Conservation (phyloP, 2,329 filamentous ascomycete genomes). For the Penicillium sp. region DNA sequence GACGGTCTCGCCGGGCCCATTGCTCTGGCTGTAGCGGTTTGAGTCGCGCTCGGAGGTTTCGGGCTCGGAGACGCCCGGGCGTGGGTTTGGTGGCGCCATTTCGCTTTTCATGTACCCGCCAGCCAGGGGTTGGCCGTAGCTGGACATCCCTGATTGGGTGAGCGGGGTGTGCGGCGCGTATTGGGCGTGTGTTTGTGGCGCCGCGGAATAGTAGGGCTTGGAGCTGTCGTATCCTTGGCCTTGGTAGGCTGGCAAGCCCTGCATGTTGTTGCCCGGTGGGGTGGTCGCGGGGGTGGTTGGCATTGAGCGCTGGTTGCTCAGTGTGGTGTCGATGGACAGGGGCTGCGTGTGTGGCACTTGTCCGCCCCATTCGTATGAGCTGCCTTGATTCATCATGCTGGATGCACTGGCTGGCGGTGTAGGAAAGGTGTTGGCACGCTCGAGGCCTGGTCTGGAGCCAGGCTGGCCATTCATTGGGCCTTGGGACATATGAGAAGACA, state of each 20-base stretch:
- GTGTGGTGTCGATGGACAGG: constrained; percentile 69
- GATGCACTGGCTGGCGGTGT: constrained; percentile 91
- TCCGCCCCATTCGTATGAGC: constrained; percentile 68
- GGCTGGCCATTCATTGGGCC: constrained; percentile 52
- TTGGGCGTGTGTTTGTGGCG: constrained; percentile 57
- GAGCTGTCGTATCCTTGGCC: constrained; percentile 65
- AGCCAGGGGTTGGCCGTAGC: constrained; percentile 50
- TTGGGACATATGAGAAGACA: constrained; percentile 56
- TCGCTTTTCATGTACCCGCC: constrained; percentile 69
- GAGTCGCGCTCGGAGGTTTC: constrained; percentile 63
- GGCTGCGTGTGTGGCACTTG: constrained; percentile 58
- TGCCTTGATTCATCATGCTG: constrained; percentile 66
- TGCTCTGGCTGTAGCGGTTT: constrained; percentile 53
- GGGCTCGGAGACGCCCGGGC: constrained; percentile 49
- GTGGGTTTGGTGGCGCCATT: constrained; percentile 70
- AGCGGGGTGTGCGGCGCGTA: constrained; percentile 56
- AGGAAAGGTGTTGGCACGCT: constrained; percentile 84
- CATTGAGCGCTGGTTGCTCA: constrained; percentile 74
- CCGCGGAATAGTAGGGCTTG: constrained; percentile 67
- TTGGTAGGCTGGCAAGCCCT: constrained; percentile 71
- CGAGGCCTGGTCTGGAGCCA: constrained; percentile 61
- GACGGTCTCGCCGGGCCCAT: constrained; percentile 57
- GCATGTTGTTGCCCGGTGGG: constrained; percentile 67
- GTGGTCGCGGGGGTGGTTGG: constrained; percentile 86
- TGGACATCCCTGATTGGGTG: constrained; percentile 58